phyloP scores from a whole-genome alignment of 1,284 basidiomycete genomes.

The Cryptococcus hybrid region DNA sequence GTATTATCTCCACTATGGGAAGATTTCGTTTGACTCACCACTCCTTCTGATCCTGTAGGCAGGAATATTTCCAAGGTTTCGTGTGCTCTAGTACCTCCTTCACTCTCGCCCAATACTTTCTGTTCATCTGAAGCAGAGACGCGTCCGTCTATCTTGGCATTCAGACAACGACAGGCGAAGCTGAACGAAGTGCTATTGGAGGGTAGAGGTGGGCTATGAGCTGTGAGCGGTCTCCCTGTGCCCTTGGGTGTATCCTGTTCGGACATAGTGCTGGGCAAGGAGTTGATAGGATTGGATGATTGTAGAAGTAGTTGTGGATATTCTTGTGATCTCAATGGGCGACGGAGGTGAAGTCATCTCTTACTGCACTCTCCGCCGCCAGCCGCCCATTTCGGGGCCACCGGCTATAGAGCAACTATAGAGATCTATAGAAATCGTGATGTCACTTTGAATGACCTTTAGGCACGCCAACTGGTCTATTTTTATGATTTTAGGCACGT shows the following conservation, averaged over 20 bases:
- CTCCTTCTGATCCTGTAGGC: conserved; percentile 6
- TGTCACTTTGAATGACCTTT: too few species aligned
- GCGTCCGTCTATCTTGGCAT: conserved; percentile 24
- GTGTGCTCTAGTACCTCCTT: neutral
- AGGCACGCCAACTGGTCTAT: too few species aligned
- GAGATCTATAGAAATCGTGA: too few species aligned
- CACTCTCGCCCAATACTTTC: neutral
- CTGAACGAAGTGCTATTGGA: conserved; percentile 21
- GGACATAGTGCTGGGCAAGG: neutral
- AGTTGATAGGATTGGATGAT: neutral
- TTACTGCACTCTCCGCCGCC: too few species aligned
- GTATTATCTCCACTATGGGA: neutral
- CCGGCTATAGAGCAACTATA: too few species aligned
- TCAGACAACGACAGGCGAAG: conserved; percentile 36
- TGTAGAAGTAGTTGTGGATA: neutral
- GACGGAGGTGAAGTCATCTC: too few species aligned
- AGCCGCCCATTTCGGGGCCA: too few species aligned
- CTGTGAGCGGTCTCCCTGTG: neutral
- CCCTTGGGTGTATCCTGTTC: too few species aligned
- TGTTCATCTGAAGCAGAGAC: conserved; percentile 10
- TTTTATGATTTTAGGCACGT: too few species aligned
- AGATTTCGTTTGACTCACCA: conserved; percentile 6
- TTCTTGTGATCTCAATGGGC: too few species aligned
- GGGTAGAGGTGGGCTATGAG: neutral
- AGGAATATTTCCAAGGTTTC: conserved; percentile 1